A percentile compares a stretch with the other conserved stretches of the same genome.
Conservation (phyloP, 2,329 filamentous ascomycete species). For the Cadophora sp. region DNA sequence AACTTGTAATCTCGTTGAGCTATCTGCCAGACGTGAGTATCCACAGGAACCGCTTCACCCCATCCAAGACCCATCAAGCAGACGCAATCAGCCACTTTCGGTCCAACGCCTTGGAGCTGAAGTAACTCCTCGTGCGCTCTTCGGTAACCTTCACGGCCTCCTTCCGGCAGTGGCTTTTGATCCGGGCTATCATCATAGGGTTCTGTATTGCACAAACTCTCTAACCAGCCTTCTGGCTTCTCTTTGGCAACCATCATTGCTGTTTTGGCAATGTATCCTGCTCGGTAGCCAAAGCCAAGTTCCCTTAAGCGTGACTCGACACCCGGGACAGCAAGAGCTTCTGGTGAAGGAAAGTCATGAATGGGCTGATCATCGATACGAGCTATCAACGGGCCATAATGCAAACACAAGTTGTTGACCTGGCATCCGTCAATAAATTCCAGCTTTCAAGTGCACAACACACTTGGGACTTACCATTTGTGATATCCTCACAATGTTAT, state of each 20-base stretch:
- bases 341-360: constrained; percentile 85
- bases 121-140: constrained; percentile 82
- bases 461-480: constrained; percentile 72
- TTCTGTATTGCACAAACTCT: constrained; percentile 78
- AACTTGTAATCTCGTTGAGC: constrained; percentile 96
- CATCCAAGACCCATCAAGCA: constrained; percentile 96
- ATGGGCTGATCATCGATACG: constrained; percentile 74
- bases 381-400: constrained; percentile 82
- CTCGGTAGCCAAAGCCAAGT: constrained; percentile 92
- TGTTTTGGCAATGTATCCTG: constrained; percentile 89
- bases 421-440: constrained; percentile 41
- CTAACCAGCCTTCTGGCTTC: constrained; percentile 76
- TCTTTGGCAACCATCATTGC: constrained; percentile 75
- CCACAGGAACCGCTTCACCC: constrained; percentile 93
- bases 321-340: constrained; percentile 72
- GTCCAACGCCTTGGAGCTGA: constrained; percentile 84
- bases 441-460: background rate
- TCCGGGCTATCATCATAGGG: constrained; percentile 72
- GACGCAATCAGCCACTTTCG: constrained; percentile 97
- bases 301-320: constrained; percentile 82
- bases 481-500: constrained; percentile 93
- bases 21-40: constrained; percentile 99
- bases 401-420: constrained; percentile 84
- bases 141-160: constrained; percentile 68
- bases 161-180: constrained; percentile 55